A percentile compares a stretch with the other conserved stretches of the same genome.
These are phyloP conservation scores for Albatrellus ellisii DNA, from an alignment of 768 basidiomycete species.

Conservation along the genomic window DNA sequence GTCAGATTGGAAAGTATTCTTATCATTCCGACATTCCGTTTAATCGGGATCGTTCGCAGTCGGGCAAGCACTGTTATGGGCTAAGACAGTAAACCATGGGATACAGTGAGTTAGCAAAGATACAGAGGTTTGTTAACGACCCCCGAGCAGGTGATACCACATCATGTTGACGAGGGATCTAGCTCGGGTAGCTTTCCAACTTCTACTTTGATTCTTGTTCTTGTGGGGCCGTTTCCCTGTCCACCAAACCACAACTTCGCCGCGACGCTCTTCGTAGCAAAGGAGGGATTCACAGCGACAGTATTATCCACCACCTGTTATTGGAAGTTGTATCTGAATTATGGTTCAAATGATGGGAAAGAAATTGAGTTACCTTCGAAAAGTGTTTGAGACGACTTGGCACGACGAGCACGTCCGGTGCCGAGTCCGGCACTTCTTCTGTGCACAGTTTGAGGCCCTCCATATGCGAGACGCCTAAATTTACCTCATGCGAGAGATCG, in stretches of 20 bases:
- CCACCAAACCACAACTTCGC: conserved; percentile 25
- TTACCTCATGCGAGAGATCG: conserved; percentile 66
- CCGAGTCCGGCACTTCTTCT: conserved; percentile 26
- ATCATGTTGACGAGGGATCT: not conserved
- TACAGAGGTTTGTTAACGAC: no score
- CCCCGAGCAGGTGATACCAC: not conserved
- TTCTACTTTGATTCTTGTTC: conserved; percentile 8
- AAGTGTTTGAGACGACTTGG: conserved; percentile 89
- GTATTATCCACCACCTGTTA: conserved; percentile 65
- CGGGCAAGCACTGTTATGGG: no score
- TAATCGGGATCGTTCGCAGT: no score
- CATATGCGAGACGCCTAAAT: conserved; percentile 80
- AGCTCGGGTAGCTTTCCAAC: conserved; percentile 6
- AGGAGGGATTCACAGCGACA: conserved; percentile 77
- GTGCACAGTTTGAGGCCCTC: conserved; percentile 27
- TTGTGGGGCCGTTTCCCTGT: conserved; percentile 2
- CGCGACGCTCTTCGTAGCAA: conserved; percentile 48
- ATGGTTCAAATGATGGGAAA: not conserved
- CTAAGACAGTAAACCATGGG: no score
- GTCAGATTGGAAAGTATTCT: no score
- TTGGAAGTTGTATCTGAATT: not conserved
- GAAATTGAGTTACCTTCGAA: conserved; percentile 43
- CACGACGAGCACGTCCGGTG: conserved; percentile 76
- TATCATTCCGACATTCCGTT: no score
- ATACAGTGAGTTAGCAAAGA: no score